A percentile compares a stretch with the other conserved stretches of the same genome.
Evolutionary conservation across 2,329 filamentous ascomycete genomes (phyloP).

Genomic region (Aureobasidium vineae): DNA sequence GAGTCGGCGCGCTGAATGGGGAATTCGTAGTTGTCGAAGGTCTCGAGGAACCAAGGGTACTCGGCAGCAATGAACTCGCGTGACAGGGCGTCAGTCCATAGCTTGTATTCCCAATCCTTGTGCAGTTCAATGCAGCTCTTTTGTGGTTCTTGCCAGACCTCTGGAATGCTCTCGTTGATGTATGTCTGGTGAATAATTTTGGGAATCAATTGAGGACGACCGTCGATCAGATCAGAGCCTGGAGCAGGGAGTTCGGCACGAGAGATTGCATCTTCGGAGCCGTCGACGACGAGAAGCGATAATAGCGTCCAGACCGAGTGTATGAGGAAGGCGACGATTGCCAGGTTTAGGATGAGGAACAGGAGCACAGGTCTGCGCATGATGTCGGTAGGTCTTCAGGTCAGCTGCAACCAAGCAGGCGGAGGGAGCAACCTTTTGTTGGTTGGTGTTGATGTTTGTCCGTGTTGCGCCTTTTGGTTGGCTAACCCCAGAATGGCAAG

Average conservation of each 20-base stretch:
- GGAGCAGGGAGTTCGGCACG: conserved; percentile 64
- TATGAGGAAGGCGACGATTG: conserved; percentile 63
- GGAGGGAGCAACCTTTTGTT: not conserved
- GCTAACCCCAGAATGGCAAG: conserved; percentile 21
- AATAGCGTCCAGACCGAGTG: conserved; percentile 69
- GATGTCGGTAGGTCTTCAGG: conserved; percentile 33
- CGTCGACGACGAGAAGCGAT: conserved; percentile 66
- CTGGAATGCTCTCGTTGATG: conserved; percentile 66
- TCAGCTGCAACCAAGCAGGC: not conserved
- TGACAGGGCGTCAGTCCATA: conserved; percentile 72
- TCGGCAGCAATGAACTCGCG: conserved; percentile 69
- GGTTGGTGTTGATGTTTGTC: conserved; percentile 3
- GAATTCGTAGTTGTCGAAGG: conserved; percentile 70
- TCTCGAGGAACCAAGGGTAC: conserved; percentile 68
- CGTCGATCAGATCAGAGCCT: conserved; percentile 59
- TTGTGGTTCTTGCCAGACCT: conserved; percentile 64
- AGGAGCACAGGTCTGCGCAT: conserved; percentile 62
- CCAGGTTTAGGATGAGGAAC: conserved; percentile 63
- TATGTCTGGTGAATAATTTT: conserved; percentile 79
- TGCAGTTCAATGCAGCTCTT: conserved; percentile 66
- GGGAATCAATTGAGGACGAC: conserved; percentile 62
- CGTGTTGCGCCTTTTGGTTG: conserved; percentile 15
- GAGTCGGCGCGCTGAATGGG: conserved; percentile 69
- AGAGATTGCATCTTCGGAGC: conserved; percentile 64
- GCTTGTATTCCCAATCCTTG: conserved; percentile 73